A percentile compares a stretch with the other conserved stretches of the same genome.
phyloP scores from a whole-genome alignment of 495 filamentous ascomycete genomes.

The Hyaloscypha hepaticicola region DNA sequence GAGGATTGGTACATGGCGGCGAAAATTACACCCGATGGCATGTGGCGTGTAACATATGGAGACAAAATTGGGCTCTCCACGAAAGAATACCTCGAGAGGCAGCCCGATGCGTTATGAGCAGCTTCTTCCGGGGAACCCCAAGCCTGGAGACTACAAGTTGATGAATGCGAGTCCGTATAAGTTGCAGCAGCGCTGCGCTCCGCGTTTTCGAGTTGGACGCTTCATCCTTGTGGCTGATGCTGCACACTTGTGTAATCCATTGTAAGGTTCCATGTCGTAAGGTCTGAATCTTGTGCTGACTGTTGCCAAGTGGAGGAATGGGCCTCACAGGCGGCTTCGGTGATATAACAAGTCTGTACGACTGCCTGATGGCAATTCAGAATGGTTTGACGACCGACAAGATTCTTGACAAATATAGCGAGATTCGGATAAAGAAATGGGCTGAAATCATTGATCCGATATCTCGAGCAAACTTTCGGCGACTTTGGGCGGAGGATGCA shows the following conservation, averaged over 20 bases:
- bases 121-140: conserved; percentile 58
- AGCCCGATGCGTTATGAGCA: conserved; percentile 52
- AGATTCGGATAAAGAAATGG: conserved; percentile 57
- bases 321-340: conserved; percentile 62
- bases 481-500: conserved; percentile 41
- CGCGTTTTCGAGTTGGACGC: conserved; percentile 53
- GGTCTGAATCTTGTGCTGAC: not conserved
- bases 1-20: conserved; percentile 62
- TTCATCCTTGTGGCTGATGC: conserved; percentile 61
- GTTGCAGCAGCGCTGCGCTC: conserved; percentile 61
- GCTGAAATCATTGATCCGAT: conserved; percentile 55
- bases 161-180: conserved; percentile 56
- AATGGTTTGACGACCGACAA: conserved; percentile 51
- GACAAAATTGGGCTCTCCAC: conserved; percentile 49
- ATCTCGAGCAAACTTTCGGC: conserved; percentile 51
- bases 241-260: conserved; percentile 57
- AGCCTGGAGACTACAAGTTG: conserved; percentile 55
- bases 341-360: conserved; percentile 57
- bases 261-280: conserved; percentile 5
- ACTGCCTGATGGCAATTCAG: conserved; percentile 58
- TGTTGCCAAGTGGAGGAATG: conserved; percentile 45
- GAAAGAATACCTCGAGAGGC: conserved; percentile 53
- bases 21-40: conserved; percentile 53
- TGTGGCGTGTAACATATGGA: conserved; percentile 62
- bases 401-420: conserved; percentile 57